phyloP scores from a whole-genome alignment of 192 early-diverging fungal genomes.

The Jimgerdemannia lactiflua region DNA sequence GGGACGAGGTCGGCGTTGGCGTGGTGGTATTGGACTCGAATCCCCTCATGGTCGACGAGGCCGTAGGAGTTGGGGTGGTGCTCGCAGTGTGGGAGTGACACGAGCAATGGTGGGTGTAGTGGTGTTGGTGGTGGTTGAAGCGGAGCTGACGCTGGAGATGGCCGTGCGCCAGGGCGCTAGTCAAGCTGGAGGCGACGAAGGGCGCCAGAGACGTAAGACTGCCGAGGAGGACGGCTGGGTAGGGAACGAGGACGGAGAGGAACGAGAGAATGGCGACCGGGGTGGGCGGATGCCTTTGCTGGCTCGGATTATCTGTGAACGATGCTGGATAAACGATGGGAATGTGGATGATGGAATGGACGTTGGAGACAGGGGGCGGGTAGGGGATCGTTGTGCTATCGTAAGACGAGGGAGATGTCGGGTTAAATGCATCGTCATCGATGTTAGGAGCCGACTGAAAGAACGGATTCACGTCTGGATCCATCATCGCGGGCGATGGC shows the following conservation, averaged over 20 bases:
- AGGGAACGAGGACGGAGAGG: constrained; percentile 49
- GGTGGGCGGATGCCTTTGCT: constrained; percentile 8
- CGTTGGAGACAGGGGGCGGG: constrained; percentile 32
- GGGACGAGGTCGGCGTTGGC: background rate
- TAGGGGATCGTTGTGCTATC: constrained; percentile 10
- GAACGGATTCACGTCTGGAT: constrained; percentile 54
- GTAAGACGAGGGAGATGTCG: constrained; percentile 34
- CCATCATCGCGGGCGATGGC: constrained; percentile 47
- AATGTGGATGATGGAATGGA: constrained; percentile 49
- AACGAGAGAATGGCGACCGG: constrained; percentile 54
- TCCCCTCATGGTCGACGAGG: background rate
- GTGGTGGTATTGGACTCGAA: background rate
- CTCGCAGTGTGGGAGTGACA: background rate
- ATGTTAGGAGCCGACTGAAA: constrained; percentile 46
- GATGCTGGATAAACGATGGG: constrained; percentile 42
- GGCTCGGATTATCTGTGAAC: background rate
- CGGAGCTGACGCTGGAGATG: constrained; percentile 9
- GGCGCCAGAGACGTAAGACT: constrained; percentile 36
- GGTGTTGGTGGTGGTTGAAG: constrained; percentile 9
- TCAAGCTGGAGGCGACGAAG: constrained; percentile 42
- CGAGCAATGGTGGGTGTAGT: background rate
- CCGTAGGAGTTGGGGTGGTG: background rate
- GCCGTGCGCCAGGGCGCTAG: constrained; percentile 19
- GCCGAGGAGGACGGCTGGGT: constrained; percentile 36
- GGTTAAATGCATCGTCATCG: constrained; percentile 56